A percentile compares a stretch with the other conserved stretches of the same genome.
These are phyloP conservation scores for Malassezia dermatis DNA, from an alignment of 1,284 basidiomycete genomes.

Conservation along the genomic window DNA sequence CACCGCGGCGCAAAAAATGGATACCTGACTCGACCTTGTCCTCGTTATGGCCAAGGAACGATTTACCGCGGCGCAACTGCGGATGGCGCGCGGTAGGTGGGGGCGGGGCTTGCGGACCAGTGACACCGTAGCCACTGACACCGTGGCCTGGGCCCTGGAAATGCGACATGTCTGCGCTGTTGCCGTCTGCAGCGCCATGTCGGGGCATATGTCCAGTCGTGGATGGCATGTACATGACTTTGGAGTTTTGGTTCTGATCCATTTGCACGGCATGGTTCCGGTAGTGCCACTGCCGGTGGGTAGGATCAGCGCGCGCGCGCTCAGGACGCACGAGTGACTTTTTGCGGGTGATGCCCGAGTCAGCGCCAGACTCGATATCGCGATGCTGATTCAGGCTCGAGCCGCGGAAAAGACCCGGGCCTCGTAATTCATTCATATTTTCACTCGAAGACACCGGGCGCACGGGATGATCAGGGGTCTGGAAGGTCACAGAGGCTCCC, in stretches of 20 bases:
- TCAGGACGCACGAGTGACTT: slow-evolving; percentile 89
- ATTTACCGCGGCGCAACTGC: slow-evolving; percentile 42
- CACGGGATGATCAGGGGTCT: neutral
- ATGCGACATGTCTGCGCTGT: slow-evolving; percentile 25
- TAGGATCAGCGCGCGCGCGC: slow-evolving; percentile 89
- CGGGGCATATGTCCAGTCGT: slow-evolving; percentile 44
- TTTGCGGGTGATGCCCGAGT: slow-evolving; percentile 58
- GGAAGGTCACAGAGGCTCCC: neutral
- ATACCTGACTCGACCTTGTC: slow-evolving; percentile 45
- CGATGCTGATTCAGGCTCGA: slow-evolving; percentile 1
- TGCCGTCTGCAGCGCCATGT: slow-evolving; percentile 37
- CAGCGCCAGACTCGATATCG: slow-evolving; percentile 34
- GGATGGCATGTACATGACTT: slow-evolving; percentile 44
- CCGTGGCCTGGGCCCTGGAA: slow-evolving; percentile 42
- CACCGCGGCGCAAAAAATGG: slow-evolving; percentile 45
- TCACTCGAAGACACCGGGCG: neutral
- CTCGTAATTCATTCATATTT: neutral
- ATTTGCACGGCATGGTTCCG: slow-evolving; percentile 75
- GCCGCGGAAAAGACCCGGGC: neutral
- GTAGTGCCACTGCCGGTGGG: slow-evolving; percentile 91
- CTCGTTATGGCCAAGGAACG: slow-evolving; percentile 45
- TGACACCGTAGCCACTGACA: slow-evolving; percentile 43
- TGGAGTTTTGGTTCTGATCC: slow-evolving; percentile 46
- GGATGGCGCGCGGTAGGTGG: slow-evolving; percentile 20
- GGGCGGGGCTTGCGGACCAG: slow-evolving; percentile 28